These are phyloP conservation scores for Sporothrix schenckii DNA, from an alignment of 2,329 filamentous ascomycete species.

Conservation along the genomic window DNA sequence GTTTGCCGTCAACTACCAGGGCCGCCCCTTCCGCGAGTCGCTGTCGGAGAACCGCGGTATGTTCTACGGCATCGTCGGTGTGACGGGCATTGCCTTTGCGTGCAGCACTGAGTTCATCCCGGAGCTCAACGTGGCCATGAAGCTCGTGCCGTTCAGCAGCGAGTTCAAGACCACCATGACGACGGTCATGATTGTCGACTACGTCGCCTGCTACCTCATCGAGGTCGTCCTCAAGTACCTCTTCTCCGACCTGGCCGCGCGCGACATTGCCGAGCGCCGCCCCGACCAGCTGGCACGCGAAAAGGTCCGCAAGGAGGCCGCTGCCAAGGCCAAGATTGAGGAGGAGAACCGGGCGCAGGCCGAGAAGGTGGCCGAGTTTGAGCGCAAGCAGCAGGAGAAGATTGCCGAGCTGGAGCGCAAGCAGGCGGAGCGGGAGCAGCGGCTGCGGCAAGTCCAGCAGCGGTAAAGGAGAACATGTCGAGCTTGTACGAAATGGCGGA, in stretches of 20 bases:
- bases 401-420: constrained; percentile 30
- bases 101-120: constrained; percentile 95
- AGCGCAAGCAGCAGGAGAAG: constrained; percentile 59
- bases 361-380: constrained; percentile 62
- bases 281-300: constrained; percentile 85
- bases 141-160: constrained; percentile 82
- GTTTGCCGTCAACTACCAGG: constrained; percentile 99
- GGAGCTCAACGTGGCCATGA: constrained; percentile 91
- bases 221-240: constrained; percentile 81
- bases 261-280: constrained; percentile 86
- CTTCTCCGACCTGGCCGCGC: constrained; percentile 90
- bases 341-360: constrained; percentile 57
- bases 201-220: constrained; percentile 80
- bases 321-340: constrained; percentile 53
- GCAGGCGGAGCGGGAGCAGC: constrained; percentile 33
- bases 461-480: not conserved
- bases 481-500: not conserved
- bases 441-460: constrained; percentile 43
- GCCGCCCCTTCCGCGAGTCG: constrained; percentile 93
- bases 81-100: constrained; percentile 86
- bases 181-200: constrained; percentile 82
- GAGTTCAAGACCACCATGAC: constrained; percentile 92
- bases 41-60: constrained; percentile 96
- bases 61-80: constrained; percentile 94
- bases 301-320: constrained; percentile 65